Evolutionary conservation across 192 early-diverging fungal genomes (phyloP), one percentile per base, ranked within the genome.

Genomic region (Coemansia sp.): DNA sequence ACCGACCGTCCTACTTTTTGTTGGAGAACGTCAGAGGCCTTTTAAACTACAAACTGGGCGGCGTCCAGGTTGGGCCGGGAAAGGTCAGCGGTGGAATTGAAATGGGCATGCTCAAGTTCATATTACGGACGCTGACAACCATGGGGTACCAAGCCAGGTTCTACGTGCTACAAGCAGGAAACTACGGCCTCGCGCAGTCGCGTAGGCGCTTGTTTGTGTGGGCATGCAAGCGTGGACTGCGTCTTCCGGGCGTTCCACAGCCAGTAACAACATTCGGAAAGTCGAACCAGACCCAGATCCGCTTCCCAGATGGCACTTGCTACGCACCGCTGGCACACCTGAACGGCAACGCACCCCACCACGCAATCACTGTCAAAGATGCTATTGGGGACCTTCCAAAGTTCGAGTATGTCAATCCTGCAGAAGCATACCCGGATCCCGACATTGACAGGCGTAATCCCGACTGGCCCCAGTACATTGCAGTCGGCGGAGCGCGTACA

Each of bases 21-120:
- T 69, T 89, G 22, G 89, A 91, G 57, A 91, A 91, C 65, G 89
- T 91, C n/a, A 72, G 80, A 0, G 88, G 86, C 6, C 67, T 91
- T 67, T 41, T 85, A 7, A 59, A 56, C 54, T 89, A 84, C 67
- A 68, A 63, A 8, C 74, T 87, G n/a, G 88, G 87, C 9, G 87
- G 87, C 9, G 73, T 77, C n/a, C 85, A 86, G 59, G 73, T 70
- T 14, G 86, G 87, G 7, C 66, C 59, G 5, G 67, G 63, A 25
- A 65, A 65, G 17, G 79, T 89, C 32, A 67, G 70, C 45, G 86
- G 87, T 34, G 87, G 85, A 0, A 84, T 88, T 60, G 73, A 83
- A 32, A 86, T 86, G 82, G 86, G 86, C 4, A 82, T 88, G 55
- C 65, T 89, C 41, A 89, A 89, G 74, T 88, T 89, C 49, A 89